Evolutionary conservation across 2,329 filamentous ascomycete genomes (phyloP).

Genomic region (Hyphodiscus sp.): DNA sequence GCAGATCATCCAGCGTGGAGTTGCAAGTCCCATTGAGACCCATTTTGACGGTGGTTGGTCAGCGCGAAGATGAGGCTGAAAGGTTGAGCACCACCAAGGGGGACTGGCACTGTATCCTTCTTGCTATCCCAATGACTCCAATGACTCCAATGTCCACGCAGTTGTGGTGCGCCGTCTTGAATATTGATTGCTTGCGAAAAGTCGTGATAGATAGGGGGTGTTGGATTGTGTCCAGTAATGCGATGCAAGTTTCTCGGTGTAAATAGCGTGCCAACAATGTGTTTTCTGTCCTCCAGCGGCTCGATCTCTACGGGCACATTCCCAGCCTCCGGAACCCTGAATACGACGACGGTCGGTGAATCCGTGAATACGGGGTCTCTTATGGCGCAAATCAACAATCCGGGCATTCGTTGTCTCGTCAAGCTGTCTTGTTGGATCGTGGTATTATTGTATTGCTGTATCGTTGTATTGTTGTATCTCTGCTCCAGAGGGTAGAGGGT

Average conservation of each 20-base stretch:
- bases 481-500: not conserved
- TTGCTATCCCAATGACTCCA: not conserved
- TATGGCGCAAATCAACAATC: not conserved
- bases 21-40: conserved; percentile 28
- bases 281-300: no score
- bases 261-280: not conserved
- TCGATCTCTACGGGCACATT: no score
- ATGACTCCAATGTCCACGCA: not conserved
- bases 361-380: not conserved
- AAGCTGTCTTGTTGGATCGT: no score
- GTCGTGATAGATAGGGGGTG: not conserved
- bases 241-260: not conserved
- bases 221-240: not conserved
- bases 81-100: not conserved
- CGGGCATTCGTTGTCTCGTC: not conserved
- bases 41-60: conserved; percentile 21
- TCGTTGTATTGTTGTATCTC: not conserved
- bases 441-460: not conserved
- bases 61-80: conserved; percentile 5
- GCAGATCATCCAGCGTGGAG: conserved; percentile 31
- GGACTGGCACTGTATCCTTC: not conserved
- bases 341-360: no score
- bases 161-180: not conserved
- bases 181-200: not conserved
- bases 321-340: no score